Base-by-base conservation (phyloP, 108 stramenopile genomes). In the Tribonema minus region DNA sequence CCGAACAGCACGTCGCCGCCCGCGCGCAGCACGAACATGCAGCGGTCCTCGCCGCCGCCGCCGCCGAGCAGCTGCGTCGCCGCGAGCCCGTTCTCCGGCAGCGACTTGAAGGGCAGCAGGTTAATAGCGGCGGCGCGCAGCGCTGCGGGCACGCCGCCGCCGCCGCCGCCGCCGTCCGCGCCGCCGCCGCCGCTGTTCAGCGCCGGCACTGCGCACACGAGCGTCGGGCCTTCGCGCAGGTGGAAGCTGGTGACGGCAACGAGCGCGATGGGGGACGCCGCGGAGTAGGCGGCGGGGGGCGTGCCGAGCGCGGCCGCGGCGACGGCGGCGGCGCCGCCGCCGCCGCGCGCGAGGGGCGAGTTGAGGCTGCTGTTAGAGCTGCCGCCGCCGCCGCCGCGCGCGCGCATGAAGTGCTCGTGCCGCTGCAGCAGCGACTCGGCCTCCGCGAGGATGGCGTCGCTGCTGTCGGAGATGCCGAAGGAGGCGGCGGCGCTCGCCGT, bases 21-120 rank as follows among this genome's bases (percentile, higher is more conserved):
- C 46, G 66, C 32, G 9, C 27, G 34, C 65, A 75, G 28, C 62
- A 75, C 41, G 74, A 75, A 75, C 20, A 75, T 40, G 54, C 74
- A 75, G 46, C 58, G 74, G 6, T 66, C 74, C 33, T 75, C 32
- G 20, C 3, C 39, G 68, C 25, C 26, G 12, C 33, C 20, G 7
- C 36, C 31, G 1, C 34, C 33, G 0, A 54, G 34, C 7, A 69
- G 68, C 68, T 69, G 54, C 3, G 68, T 54, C 15, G 68, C 68
- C 34, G 68, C 73, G 64, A 75, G 73, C 32, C 73, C 73, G 34
- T 75, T 75, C 46, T 75, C 73, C 1, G 73, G 73, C 33, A 75
- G 64, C 5, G 73, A 63, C 64, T 75, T 75, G 73, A 75, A 75
- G n/a, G n/a, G n/a, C n/a, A n/a, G n/a, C n/a, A n/a, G n/a, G n/a